These are phyloP conservation scores for Flaveria robusta DNA, from an alignment of 129 eudicot genomes.

Conservation along the genomic window DNA sequence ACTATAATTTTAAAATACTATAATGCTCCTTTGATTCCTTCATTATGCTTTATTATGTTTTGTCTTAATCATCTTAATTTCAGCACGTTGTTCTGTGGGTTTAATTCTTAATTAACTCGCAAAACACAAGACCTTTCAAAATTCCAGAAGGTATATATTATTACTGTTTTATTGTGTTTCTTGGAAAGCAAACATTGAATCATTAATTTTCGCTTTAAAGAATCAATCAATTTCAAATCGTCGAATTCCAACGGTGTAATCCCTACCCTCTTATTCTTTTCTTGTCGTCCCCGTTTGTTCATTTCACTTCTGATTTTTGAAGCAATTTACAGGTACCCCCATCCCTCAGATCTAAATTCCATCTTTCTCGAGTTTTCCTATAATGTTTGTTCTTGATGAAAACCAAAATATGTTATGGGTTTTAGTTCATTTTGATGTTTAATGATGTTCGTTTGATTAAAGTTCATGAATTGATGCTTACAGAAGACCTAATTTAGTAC, in stretches of 20 bases:
- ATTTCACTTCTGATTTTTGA: constrained; percentile 25
- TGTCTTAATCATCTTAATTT: too few species aligned
- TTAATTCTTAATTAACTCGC: too few species aligned
- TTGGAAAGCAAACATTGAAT: constrained; percentile 3
- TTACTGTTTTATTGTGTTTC: background rate
- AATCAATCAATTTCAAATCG: background rate
- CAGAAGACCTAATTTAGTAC: constrained; percentile 2
- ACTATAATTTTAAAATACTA: too few species aligned
- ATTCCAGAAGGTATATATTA: background rate
- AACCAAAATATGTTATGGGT: background rate
- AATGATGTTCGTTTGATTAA: background rate
- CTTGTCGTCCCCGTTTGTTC: constrained; percentile 20
- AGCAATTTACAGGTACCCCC: constrained; percentile 34
- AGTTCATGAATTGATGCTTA: constrained; percentile 13
- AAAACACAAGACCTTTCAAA: background rate
- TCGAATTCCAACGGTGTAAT: background rate
- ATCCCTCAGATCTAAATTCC: constrained; percentile 27
- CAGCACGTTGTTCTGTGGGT: too few species aligned
- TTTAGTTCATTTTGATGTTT: constrained; percentile 4
- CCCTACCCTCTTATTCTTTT: constrained; percentile 9
- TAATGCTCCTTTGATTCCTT: too few species aligned
- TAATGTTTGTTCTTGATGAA: background rate
- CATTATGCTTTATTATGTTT: too few species aligned
- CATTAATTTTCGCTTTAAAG: background rate
- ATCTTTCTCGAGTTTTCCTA: background rate